Evolutionary conservation across 2,329 filamentous ascomycete species (phyloP), one percentile per base, ranked within the genome.

Genomic region (Amylocarpus encephaloides): DNA sequence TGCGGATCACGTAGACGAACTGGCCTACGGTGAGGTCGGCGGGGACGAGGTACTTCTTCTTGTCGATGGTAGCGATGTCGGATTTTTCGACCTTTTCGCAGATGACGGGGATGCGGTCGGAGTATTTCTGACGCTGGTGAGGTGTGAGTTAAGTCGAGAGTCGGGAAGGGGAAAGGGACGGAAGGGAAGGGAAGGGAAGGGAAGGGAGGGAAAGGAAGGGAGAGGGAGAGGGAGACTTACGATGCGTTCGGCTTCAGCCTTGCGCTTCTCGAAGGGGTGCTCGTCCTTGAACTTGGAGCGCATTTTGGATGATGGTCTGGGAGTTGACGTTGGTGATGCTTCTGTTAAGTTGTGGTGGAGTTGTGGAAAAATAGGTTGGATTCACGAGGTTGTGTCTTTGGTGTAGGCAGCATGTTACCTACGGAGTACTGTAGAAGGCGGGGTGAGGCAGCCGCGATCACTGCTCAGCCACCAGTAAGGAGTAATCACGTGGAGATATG

Each of bases 261-360:
- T 96, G 77, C 93, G 90, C 88, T 98, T 98, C 86, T 97, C 93
- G 71, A 97, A 97, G 65, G 89, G 90, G 73, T 97, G 93, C 83
- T 97, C 93, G 85, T 98, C 93, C 90, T 98, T 98, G 75, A 98
- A 98, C 83, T 97, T 97, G 79, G 89, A 95, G 70, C 91, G 87
- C 90, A 96, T 96, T 62, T 68, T 88, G 22, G 78, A 68, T 40
- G 67, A 68, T 63, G 49, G 55, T 53, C 1, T 45, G 16, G 46
- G 26, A 42, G 32, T 35, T 47, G 34, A 41, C 39, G 34, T 35
- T 5, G 18, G n/a, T 38, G 38, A 41, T 34, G 12, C 15, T 48
- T 32, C n/a, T 46, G 38, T 33, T 42, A 9, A 7, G 30, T 22
- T 29, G 22, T 11, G 7, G 36, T 16, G 30, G 35, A 32, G 34